Evolutionary conservation across 2,329 filamentous ascomycete genomes (phyloP).

Genomic region (Diatrype stigma): DNA sequence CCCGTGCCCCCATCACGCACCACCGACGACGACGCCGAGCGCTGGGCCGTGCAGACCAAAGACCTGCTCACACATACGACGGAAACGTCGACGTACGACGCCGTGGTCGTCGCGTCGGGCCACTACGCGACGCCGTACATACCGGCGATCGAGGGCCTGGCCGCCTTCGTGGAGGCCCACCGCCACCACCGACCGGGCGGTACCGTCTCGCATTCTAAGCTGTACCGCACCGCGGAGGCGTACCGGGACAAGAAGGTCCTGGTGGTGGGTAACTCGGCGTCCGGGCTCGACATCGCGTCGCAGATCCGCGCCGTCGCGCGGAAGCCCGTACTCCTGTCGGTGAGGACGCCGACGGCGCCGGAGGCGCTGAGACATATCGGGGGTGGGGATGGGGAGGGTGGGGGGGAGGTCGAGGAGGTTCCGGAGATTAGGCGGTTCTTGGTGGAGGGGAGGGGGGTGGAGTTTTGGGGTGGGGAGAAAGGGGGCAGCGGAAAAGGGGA

Average conservation of each 20-base stretch:
- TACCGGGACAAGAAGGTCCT: constrained; percentile 71
- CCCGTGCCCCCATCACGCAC: constrained; percentile 9
- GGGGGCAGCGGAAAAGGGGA: neutral
- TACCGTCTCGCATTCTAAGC: constrained; percentile 74
- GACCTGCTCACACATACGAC: constrained; percentile 41
- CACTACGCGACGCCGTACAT: constrained; percentile 69
- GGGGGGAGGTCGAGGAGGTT: constrained; percentile 45
- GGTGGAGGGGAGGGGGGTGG: constrained; percentile 52
- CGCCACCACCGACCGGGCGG: too few species aligned
- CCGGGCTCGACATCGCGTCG: constrained; percentile 74
- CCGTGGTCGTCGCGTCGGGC: constrained; percentile 70
- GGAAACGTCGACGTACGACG: constrained; percentile 58
- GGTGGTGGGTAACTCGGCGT: constrained; percentile 80
- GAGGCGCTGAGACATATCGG: constrained; percentile 38
- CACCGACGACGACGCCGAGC: neutral
- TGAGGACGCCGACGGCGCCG: constrained; percentile 43
- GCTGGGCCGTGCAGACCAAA: constrained; percentile 58
- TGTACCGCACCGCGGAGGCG: constrained; percentile 62
- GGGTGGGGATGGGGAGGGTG: constrained; percentile 35
- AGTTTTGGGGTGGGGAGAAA: constrained; percentile 38
- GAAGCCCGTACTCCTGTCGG: constrained; percentile 62
- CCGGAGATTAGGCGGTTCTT: constrained; percentile 56
- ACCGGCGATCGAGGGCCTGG: constrained; percentile 58
- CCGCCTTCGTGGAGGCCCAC: constrained; percentile 54
- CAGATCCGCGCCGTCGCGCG: constrained; percentile 65